Conservation (phyloP, 768 basidiomycete species). For the Psilocybe cubensis region DNA sequence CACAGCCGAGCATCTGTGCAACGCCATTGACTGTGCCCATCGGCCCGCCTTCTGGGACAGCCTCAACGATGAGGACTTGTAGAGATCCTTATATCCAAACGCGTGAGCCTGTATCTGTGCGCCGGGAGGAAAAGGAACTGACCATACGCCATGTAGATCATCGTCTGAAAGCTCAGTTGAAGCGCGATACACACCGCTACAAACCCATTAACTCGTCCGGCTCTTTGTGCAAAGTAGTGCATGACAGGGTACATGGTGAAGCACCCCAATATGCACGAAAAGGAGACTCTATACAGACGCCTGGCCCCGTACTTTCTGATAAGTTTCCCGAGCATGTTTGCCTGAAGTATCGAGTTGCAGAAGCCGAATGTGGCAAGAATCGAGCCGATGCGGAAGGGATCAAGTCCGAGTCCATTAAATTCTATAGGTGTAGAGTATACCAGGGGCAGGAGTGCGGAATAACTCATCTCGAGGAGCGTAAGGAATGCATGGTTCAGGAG, state of each 20-base stretch:
- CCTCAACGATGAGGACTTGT: conserved; percentile 49
- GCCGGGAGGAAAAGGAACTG: conserved; percentile 18
- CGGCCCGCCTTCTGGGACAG: conserved; percentile 39
- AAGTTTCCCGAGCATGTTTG: conserved; percentile 17
- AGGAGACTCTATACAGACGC: conserved; percentile 38
- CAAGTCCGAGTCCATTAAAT: conserved; percentile 68
- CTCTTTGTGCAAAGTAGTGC: conserved; percentile 34
- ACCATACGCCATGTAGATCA: conserved; percentile 24
- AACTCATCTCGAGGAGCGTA: conserved; percentile 41
- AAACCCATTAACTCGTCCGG: conserved; percentile 35
- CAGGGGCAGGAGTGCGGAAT: conserved; percentile 41
- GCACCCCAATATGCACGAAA: conserved; percentile 27
- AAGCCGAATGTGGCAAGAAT: conserved; percentile 39
- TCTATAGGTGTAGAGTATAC: conserved; percentile 60
- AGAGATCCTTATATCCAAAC: conserved; percentile 43
- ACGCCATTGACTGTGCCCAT: conserved; percentile 61
- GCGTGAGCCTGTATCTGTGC: background rate
- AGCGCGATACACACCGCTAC: conserved; percentile 34
- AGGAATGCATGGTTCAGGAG: conserved; percentile 37
- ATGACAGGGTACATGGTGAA: conserved; percentile 38
- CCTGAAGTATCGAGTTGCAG: conserved; percentile 18
- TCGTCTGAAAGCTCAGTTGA: conserved; percentile 33
- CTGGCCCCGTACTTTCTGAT: conserved; percentile 20
- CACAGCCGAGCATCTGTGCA: conserved; percentile 55
- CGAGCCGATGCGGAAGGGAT: conserved; percentile 64